These are phyloP conservation scores for Heterococcus sp. DNA, from an alignment of 108 stramenopile species.

Conservation along the genomic window DNA sequence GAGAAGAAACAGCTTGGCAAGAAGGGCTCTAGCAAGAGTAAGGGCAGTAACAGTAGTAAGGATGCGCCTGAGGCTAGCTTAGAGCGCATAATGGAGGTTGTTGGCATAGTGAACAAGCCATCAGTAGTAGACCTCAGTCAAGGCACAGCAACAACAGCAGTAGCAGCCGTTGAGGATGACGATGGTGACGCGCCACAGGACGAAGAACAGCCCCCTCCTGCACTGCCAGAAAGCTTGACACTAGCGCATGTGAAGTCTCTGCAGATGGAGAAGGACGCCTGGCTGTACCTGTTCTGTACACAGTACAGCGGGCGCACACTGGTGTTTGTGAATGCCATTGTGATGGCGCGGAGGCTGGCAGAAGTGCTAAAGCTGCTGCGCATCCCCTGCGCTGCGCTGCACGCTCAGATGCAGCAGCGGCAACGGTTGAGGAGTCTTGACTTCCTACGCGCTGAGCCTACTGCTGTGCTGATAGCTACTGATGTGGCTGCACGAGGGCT, in stretches of 20 bases:
- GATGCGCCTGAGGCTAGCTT: constrained; percentile 23
- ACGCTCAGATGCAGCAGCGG: constrained; percentile 91
- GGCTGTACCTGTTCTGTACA: constrained; percentile 82
- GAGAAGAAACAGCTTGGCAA: constrained; percentile 51
- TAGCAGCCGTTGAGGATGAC: neutral
- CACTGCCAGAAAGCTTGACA: constrained; percentile 78
- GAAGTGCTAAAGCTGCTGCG: constrained; percentile 70
- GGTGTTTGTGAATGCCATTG: constrained; percentile 91
- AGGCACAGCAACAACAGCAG: too few relatives aligned
- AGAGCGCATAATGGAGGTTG: constrained; percentile 22
- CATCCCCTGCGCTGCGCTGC: constrained; percentile 75
- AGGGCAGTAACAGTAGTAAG: constrained; percentile 40
- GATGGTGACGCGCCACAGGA: neutral
- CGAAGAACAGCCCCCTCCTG: too few relatives aligned
- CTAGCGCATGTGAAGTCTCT: constrained; percentile 75
- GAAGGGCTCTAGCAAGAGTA: constrained; percentile 5
- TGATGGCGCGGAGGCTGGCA: constrained; percentile 76
- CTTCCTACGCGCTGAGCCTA: neutral
- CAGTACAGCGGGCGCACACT: constrained; percentile 83
- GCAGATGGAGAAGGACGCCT: constrained; percentile 79
- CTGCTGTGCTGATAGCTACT: constrained; percentile 38
- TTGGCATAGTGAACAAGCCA: constrained; percentile 25
- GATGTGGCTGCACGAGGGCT: constrained; percentile 57
- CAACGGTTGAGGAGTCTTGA: constrained; percentile 61
- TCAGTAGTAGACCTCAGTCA: constrained; percentile 36